A percentile compares a stretch with the other conserved stretches of the same genome.
Conservation (phyloP, 306 rosid genomes). For the Inga laurina region DNA sequence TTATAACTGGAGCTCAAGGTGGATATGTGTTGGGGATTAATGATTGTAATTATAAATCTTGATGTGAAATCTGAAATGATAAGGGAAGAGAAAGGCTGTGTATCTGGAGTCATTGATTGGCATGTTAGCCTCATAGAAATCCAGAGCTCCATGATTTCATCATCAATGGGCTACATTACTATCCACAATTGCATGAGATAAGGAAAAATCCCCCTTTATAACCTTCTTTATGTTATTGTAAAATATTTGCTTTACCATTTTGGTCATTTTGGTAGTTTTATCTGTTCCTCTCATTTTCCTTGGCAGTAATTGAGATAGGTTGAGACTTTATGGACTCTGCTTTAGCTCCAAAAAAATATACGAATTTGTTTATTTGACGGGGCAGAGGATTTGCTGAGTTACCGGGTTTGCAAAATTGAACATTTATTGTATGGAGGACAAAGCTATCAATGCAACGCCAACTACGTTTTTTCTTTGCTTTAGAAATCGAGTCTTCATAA, state of each 20-base stretch:
- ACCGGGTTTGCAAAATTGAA: too few species aligned
- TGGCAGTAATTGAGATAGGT: too few species aligned
- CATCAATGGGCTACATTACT: neutral
- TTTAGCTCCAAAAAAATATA: too few species aligned
- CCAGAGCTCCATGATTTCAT: neutral
- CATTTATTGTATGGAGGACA: neutral
- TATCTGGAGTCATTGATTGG: neutral
- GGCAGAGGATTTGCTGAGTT: too few species aligned
- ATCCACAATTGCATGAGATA: neutral
- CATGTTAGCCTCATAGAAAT: neutral
- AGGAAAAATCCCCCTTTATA: neutral
- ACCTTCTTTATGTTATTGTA: too few species aligned
- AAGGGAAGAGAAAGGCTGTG: neutral
- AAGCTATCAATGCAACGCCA: neutral
- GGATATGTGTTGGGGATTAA: neutral
- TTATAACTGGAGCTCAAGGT: neutral
- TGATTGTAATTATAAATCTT: neutral
- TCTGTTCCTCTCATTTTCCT: too few species aligned
- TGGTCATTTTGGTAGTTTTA: too few species aligned
- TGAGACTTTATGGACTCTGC: too few species aligned
- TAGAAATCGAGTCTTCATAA: neutral
- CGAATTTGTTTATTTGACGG: too few species aligned
- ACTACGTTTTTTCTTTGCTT: neutral
- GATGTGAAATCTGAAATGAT: neutral
- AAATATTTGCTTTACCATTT: too few species aligned